Evolutionary conservation across 805 yeast species (phyloP).

Genomic region (Monosporozyma aerobia): DNA sequence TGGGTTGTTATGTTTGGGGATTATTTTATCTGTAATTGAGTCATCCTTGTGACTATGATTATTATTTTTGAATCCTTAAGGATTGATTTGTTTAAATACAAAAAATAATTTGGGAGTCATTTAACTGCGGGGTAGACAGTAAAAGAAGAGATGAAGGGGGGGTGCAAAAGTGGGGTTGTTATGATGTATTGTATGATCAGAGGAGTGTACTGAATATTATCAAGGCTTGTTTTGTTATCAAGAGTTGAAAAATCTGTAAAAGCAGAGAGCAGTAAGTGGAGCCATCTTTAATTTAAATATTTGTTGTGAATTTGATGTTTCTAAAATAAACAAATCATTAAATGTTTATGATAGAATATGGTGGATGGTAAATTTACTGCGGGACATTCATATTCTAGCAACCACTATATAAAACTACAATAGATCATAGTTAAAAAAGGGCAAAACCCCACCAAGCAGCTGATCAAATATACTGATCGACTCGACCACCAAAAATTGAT

Average conservation of each 20-base stretch:
- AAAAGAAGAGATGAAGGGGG: neutral
- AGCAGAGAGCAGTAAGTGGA: no score
- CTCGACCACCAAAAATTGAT: neutral
- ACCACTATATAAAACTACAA: no score
- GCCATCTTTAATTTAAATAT: neutral
- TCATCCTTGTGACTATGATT: neutral
- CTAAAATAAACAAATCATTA: neutral
- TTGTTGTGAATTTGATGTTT: neutral
- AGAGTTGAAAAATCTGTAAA: no score
- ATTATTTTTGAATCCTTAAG: neutral
- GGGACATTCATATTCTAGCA: no score
- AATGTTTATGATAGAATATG: neutral
- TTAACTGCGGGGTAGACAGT: neutral
- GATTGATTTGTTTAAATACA: neutral
- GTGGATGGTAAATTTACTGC: no score
- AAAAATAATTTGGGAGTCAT: neutral
- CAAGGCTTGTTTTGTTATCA: no score
- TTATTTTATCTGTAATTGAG: neutral
- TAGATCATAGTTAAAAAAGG: no score
- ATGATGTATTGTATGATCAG: no score
- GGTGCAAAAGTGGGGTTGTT: neutral
- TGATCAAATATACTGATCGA: neutral
- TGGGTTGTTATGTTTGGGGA: neutral
- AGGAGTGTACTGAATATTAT: no score
- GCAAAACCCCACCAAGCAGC: no score